Base-by-base conservation (phyloP, 2,329 filamentous ascomycete genomes). In the Zopfia rhizophila region DNA sequence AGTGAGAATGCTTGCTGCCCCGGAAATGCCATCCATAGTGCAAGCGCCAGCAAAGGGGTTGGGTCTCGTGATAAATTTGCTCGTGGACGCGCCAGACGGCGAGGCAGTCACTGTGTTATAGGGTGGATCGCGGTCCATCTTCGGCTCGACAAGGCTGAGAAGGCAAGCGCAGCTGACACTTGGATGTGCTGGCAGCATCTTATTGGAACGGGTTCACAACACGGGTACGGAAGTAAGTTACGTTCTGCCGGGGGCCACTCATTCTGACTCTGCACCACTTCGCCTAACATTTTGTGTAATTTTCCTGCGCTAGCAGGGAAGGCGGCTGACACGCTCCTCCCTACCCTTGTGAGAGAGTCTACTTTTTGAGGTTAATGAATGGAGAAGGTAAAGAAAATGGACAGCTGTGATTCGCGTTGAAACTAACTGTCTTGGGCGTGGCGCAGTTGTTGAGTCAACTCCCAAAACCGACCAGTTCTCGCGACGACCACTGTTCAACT, bases 11-110 rank as follows among this genome's bases (percentile, higher is more conserved):
- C 14, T 64, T 38, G 69, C 58, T 37, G 70, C 54, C 11, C 58
- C 40, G 17, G 60, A 59, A 24, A 74, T 52, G 23, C 30, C 58
- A 44, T 70, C 65, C 55, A 63, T 63, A 33, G 18, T 37, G 21
- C 16, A 19, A 27, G 32, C 18, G 21, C 14, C 32, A 30, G 23
- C 17, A 17, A 14, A 16, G 21, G 13, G 11, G 36, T 38, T 5
- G 40, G 23, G 32, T 24, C 16, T 48, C 29, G 17, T 21, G 21
- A 14, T 30, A 7, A 48, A 28, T 38, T 38, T 22, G 19, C 5
- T 16, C 27, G 38, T 43, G 27, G 19, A 29, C 19, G 42, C 42
- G 43, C 32, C 38, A 49, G 33, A 32, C 43, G 32, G 40, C 38
- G 38, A 42, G 38, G 21, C 29, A 22, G 24, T 36, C 27, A 14